Evolutionary conservation across 352 stramenopile species (phyloP).

Genomic region (Globisporangium irregulare): DNA sequence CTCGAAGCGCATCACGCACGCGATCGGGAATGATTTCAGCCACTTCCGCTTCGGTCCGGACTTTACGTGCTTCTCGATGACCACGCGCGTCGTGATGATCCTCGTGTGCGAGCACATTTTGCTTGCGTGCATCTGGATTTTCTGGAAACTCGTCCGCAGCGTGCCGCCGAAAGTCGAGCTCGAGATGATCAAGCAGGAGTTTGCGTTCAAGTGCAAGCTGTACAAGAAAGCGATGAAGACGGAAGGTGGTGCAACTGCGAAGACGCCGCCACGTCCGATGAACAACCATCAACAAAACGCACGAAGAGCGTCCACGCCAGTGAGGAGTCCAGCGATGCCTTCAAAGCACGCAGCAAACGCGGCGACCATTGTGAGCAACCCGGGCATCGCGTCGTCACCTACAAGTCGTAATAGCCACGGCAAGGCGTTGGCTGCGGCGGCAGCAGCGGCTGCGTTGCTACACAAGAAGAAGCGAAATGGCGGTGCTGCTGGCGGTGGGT

Average conservation of each 20-base stretch:
- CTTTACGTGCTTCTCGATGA: slow-evolving; percentile 74
- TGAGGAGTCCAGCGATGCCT: neutral
- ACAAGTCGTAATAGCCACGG: neutral
- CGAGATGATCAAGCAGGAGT: slow-evolving; percentile 64
- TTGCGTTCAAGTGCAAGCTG: slow-evolving; percentile 69
- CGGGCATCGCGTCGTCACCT: neutral
- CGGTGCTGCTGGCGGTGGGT: neutral
- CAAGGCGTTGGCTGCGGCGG: slow-evolving; percentile 15
- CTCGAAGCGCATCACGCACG: slow-evolving; percentile 44
- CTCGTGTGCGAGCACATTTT: slow-evolving; percentile 68
- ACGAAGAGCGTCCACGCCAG: neutral
- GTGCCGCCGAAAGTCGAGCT: slow-evolving; percentile 62
- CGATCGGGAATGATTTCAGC: slow-evolving; percentile 54
- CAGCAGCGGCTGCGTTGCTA: slow-evolving; percentile 6
- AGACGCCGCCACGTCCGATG: neutral
- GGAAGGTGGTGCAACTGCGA: neutral
- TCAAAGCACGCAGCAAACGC: neutral
- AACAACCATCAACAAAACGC: neutral
- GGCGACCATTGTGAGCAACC: slow-evolving; percentile 18
- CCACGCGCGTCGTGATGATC: slow-evolving; percentile 76
- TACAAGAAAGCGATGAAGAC: slow-evolving; percentile 41
- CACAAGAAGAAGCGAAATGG: slow-evolving; percentile 11
- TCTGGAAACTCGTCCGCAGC: slow-evolving; percentile 64
- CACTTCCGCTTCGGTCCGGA: slow-evolving; percentile 73
- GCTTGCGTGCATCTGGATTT: slow-evolving; percentile 57